Conservation (phyloP, 2,329 filamentous ascomycete species). For the Cryoendolithus antarcticus region DNA sequence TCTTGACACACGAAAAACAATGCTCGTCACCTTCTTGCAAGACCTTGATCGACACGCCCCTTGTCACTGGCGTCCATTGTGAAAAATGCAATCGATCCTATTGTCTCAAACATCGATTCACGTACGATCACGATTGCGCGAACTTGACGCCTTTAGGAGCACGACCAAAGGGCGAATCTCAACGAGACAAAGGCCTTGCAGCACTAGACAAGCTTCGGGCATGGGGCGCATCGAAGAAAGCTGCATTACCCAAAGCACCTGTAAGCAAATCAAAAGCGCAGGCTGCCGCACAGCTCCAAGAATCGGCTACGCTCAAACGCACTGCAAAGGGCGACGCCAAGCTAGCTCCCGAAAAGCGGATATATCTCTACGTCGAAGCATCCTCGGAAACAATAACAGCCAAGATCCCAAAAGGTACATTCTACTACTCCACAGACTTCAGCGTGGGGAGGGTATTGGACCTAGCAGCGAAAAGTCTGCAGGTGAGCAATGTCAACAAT, state of each 20-base stretch:
- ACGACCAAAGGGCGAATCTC: slow-evolving; percentile 31
- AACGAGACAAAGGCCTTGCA: slow-evolving; percentile 53
- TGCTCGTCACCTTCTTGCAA: slow-evolving; percentile 57
- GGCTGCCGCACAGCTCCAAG: slow-evolving; percentile 52
- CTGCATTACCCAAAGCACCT: slow-evolving; percentile 24
- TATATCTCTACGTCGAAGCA: slow-evolving; percentile 85
- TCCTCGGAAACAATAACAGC: slow-evolving; percentile 73
- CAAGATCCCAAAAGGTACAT: slow-evolving; percentile 57
- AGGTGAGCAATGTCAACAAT: slow-evolving; percentile 78
- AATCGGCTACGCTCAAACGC: slow-evolving; percentile 69
- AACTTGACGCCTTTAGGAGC: slow-evolving; percentile 53
- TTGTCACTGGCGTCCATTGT: slow-evolving; percentile 60
- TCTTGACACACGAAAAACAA: slow-evolving; percentile 52
- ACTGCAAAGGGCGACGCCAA: slow-evolving; percentile 83
- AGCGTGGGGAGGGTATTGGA: slow-evolving; percentile 77
- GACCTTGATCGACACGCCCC: slow-evolving; percentile 55
- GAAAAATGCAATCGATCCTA: slow-evolving; percentile 58
- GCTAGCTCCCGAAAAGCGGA: slow-evolving; percentile 65
- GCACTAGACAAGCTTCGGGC: slow-evolving; percentile 66
- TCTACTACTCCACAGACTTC: slow-evolving; percentile 55
- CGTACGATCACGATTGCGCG: slow-evolving; percentile 72
- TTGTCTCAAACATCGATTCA: slow-evolving; percentile 64
- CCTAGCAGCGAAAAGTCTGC: slow-evolving; percentile 60
- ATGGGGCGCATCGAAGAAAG: slow-evolving; percentile 62
- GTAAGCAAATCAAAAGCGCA: slow-evolving; percentile 38